Percentiles rank a stretch among this genome's conserved stretches.
These are phyloP conservation scores for Sphagnum contortum DNA, from an alignment of 225 moss, liverwort and hornwort genomes.

Conservation along the genomic window DNA sequence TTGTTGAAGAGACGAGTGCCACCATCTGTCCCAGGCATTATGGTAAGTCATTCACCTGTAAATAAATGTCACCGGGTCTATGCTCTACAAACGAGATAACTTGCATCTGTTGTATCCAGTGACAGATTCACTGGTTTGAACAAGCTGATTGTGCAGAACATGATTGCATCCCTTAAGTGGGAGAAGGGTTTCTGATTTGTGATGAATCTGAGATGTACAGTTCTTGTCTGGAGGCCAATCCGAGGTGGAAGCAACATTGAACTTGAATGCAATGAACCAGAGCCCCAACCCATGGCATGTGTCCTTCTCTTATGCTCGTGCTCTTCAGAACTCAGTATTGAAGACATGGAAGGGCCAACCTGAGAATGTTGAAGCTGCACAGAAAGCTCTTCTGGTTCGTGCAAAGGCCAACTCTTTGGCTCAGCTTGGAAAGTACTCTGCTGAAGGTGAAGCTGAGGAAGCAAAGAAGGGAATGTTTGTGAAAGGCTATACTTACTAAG, in stretches of 20 bases:
- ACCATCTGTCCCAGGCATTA: constrained; percentile 33
- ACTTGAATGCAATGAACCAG: constrained; percentile 41
- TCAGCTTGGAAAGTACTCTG: constrained; percentile 29
- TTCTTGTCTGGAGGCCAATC: constrained; percentile 37
- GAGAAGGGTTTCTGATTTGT: not conserved
- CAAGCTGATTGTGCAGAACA: too few relatives aligned
- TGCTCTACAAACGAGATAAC: too few relatives aligned
- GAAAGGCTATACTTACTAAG: constrained; percentile 25
- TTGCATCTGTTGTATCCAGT: too few relatives aligned
- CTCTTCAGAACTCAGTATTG: constrained; percentile 30
- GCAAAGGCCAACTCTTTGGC: constrained; percentile 34
- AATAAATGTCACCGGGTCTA: too few relatives aligned
- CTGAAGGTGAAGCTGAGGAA: constrained; percentile 30
- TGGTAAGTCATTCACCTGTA: constrained; percentile 6
- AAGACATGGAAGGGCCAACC: constrained; percentile 40
- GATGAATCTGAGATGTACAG: constrained; percentile 3
- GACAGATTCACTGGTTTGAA: too few relatives aligned
- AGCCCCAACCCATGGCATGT: constrained; percentile 37
- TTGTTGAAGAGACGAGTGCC: constrained; percentile 38
- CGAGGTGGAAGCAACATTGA: constrained; percentile 31
- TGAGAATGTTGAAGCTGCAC: constrained; percentile 25
- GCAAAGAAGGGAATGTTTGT: constrained; percentile 39
- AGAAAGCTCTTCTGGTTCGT: constrained; percentile 28
- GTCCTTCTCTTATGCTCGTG: constrained; percentile 37
- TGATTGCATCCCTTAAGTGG: too few relatives aligned